These are phyloP conservation scores for Ormosia semicastrata DNA, from an alignment of 306 rosid species.

Conservation along the genomic window DNA sequence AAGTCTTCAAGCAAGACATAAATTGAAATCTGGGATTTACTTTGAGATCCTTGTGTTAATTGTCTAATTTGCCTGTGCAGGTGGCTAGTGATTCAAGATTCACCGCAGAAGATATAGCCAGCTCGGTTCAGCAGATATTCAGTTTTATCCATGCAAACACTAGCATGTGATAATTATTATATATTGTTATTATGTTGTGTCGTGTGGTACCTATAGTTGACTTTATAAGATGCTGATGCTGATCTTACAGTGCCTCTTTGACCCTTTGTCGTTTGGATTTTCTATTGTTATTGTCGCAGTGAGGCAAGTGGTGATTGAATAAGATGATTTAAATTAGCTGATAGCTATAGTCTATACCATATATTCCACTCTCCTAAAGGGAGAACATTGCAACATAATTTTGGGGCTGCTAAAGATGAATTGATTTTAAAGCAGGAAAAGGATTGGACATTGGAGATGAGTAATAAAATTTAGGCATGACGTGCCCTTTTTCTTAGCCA, in stretches of 20 bases:
- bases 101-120: constrained; percentile 86
- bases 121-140: constrained; percentile 88
- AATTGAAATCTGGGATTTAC: background rate
- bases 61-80: constrained; percentile 31
- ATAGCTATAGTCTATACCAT: background rate
- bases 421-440: background rate
- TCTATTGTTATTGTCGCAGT: background rate
- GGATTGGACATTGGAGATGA: background rate
- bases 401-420: background rate
- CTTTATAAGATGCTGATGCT: constrained; percentile 7
- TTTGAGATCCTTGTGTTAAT: background rate
- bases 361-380: background rate
- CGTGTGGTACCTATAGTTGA: constrained; percentile 9
- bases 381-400: background rate
- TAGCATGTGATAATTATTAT: constrained; percentile 37
- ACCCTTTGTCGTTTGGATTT: background rate
- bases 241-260: background rate
- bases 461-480: background rate
- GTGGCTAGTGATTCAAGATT: constrained; percentile 83
- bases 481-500: background rate
- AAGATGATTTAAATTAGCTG: background rate
- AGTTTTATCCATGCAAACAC: constrained; percentile 84
- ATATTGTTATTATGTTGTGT: background rate
- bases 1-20: background rate
- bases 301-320: background rate